Percentiles rank a stretch among this genome's conserved stretches.
Conservation (phyloP, 164 flowering plant genomes). For the Liquidambar formosana region DNA sequence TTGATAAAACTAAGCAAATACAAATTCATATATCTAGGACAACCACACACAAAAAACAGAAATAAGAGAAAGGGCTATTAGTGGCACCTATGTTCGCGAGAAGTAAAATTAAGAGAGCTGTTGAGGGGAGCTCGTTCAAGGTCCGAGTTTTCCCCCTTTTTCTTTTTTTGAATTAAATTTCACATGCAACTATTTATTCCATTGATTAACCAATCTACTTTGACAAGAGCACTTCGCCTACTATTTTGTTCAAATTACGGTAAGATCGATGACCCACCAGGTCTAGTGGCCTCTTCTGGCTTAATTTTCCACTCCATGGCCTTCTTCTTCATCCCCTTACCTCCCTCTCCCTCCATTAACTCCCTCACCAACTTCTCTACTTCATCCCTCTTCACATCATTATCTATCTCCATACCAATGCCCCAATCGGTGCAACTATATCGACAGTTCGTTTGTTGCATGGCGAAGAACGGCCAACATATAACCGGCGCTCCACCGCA, state of each 20-base stretch:
- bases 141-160: too few relatives aligned
- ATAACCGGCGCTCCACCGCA: constrained; percentile 30
- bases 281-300: constrained; percentile 12
- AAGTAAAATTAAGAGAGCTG: too few relatives aligned
- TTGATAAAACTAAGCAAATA: too few relatives aligned
- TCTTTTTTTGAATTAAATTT: too few relatives aligned
- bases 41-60: too few relatives aligned
- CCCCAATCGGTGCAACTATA: constrained; percentile 25
- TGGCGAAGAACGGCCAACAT: constrained; percentile 35
- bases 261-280: constrained; percentile 20
- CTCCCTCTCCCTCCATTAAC: constrained; percentile 22
- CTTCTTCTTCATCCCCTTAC: constrained; percentile 25
- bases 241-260: constrained; percentile 21
- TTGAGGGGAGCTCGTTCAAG: too few relatives aligned
- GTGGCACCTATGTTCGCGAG: too few relatives aligned
- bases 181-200: too few relatives aligned
- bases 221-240: constrained; percentile 16
- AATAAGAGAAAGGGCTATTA: too few relatives aligned
- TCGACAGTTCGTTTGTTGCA: constrained; percentile 27
- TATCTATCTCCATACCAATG: constrained; percentile 26
- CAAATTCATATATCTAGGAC: too few relatives aligned
- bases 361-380: constrained; percentile 24
- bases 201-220: too few relatives aligned
- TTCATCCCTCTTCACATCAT: constrained; percentile 21
- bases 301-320: constrained; percentile 12